These are phyloP conservation scores for Ophiostoma sp. DNA, from an alignment of 2,329 filamentous ascomycete species.

Conservation along the genomic window DNA sequence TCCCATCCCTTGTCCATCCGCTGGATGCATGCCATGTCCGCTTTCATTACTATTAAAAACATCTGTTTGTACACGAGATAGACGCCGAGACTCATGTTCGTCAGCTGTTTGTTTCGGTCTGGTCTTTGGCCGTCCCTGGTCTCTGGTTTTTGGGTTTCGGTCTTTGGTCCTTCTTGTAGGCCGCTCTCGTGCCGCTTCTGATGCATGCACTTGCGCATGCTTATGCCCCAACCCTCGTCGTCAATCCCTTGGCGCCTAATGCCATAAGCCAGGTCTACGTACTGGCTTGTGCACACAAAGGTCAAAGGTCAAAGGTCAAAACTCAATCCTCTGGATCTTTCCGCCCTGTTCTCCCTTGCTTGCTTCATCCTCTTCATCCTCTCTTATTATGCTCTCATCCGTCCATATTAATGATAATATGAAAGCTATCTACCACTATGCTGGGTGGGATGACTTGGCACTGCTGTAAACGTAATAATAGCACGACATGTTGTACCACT, in stretches of 20 bases:
- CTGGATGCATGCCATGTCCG: background rate
- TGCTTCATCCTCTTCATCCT: background rate
- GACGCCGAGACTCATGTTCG: slow-evolving; percentile 1
- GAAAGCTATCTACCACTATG: too few relatives aligned
- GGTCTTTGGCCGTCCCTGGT: background rate
- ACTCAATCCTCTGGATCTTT: too few relatives aligned
- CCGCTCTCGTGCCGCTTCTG: background rate
- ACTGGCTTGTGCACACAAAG: background rate
- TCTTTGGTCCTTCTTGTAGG: background rate
- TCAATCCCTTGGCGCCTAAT: slow-evolving; percentile 6
- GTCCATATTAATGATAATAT: too few relatives aligned
- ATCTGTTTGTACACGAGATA: background rate
- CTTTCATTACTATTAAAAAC: too few relatives aligned
- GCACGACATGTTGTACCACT: too few relatives aligned
- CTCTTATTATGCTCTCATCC: too few relatives aligned
- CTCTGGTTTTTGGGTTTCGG: too few relatives aligned
- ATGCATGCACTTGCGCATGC: background rate
- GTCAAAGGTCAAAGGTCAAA: too few relatives aligned
- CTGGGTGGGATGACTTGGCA: too few relatives aligned
- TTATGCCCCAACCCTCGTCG: background rate
- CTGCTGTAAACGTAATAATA: too few relatives aligned
- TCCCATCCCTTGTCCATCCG: background rate
- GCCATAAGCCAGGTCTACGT: slow-evolving; percentile 1
- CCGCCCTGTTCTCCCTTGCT: background rate
- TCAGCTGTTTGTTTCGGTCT: slow-evolving; percentile 9